Evolutionary conservation across 2,329 filamentous ascomycete genomes (phyloP), one percentile per base, ranked within the genome.

Genomic region (Xylaria sp.): DNA sequence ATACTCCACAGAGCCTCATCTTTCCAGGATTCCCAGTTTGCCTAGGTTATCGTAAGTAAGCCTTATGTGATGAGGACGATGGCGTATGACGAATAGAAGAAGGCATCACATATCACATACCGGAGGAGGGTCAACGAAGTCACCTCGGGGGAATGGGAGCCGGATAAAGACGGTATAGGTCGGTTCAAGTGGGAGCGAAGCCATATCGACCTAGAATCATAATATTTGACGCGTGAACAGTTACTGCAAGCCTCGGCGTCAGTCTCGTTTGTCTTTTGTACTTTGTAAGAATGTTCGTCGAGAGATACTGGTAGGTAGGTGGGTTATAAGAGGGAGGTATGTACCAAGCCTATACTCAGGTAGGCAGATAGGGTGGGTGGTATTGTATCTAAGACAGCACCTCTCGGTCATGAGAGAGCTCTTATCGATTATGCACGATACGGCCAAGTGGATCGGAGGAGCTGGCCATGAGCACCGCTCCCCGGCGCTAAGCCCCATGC

Each of bases 1-100:
- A 97, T 89, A 79, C 93, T 93, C 96, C 96, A 99, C 17, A 99
- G 82, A 9, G 89, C 89, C 68, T 93, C 92, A 77, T 98, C 96
- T 79, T 98, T 98, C 24, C 86, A 84, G 1, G 91, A 86, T 80
- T 94, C 90, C 96, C 96, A 99, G 79, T 93, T 89, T 64, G 96
- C 90, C 93, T 97, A 66, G 30, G 17, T 24, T 5, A 34, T 54
- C 14, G 61, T 67, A 30, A 69, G 67, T 67, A 30, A 69, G 64
- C 36, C 30, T 47, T 53, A 17, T 21, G n/a, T 66, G 57, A 24
- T 17, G 57, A 19, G 4, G 34, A 67, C 62, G 24, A 67, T 61
- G 62, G n/a, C 6, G 34, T 11, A 36, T 36, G 34, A 39, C 7
- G 17, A n/a, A 17, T 42, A 17, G 6, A 32, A 32, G 39, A 19